phyloP scores from a whole-genome alignment of 345 rosid species.

The Citrus sp. region DNA sequence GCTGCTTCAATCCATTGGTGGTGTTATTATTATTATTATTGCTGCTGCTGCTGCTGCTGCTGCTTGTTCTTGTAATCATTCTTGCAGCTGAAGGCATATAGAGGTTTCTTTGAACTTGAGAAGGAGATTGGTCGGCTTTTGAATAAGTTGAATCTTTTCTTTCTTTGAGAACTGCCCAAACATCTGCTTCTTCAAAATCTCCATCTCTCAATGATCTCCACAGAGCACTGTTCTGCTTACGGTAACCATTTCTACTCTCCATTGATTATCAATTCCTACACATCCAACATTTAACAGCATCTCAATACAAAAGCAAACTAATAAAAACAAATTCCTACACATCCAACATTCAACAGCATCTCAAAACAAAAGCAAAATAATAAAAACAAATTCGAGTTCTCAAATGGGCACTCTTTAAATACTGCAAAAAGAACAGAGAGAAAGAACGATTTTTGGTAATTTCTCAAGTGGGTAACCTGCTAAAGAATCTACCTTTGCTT shows the following conservation, averaged over 20 bases:
- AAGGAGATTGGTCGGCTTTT: slow-evolving; percentile 12
- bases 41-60: slow-evolving; percentile 3
- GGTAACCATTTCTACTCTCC: slow-evolving; percentile 29
- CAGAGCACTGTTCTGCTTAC: slow-evolving; percentile 27
- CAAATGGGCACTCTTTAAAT: slow-evolving; percentile 1
- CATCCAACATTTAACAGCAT: not conserved
- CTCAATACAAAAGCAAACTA: not conserved
- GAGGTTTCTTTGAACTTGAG: slow-evolving; percentile 26
- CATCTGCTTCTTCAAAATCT: slow-evolving; percentile 51
- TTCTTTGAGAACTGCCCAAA: slow-evolving; percentile 41
- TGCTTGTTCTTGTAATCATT: slow-evolving; percentile 41
- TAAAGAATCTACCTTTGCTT: slow-evolving; percentile 18
- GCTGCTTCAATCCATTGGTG: slow-evolving; percentile 15
- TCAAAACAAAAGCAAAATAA: not conserved
- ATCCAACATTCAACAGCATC: not conserved
- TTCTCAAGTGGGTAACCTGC: not conserved
- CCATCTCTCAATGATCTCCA: slow-evolving; percentile 41
- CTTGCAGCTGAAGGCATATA: slow-evolving; percentile 39
- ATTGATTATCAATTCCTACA: slow-evolving; percentile 24
- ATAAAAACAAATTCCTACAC: not conserved
- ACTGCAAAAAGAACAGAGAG: not conserved
- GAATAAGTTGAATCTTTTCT: slow-evolving; percentile 21
- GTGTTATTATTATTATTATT: slow-evolving; percentile 11
- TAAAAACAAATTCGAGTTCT: not conserved
- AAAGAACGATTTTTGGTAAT: not conserved